Percentiles rank a stretch among this genome's conserved stretches.
phyloP scores from a whole-genome alignment of 306 rosid genomes.

The Acacia acuminata region DNA sequence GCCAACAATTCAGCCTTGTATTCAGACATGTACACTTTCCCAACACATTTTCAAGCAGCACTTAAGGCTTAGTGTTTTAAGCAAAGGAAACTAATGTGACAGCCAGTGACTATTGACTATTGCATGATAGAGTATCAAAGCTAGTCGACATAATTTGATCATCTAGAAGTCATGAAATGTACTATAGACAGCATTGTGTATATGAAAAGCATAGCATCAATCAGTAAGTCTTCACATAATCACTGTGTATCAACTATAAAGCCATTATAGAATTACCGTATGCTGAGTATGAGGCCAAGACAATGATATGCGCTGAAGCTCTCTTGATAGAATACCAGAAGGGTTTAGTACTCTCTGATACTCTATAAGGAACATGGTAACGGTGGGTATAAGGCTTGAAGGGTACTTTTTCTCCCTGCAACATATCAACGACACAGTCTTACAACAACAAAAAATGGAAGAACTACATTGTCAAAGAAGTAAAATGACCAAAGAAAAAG shows the following conservation, averaged over 20 bases:
- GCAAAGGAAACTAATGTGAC: slow-evolving; percentile 12
- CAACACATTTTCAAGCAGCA: slow-evolving; percentile 39
- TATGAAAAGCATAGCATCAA: neutral
- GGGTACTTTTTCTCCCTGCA: slow-evolving; percentile 69
- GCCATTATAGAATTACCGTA: slow-evolving; percentile 53
- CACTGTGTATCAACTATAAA: neutral
- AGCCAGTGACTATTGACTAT: neutral
- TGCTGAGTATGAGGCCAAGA: slow-evolving; percentile 82
- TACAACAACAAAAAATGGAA: neutral
- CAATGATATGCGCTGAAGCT: slow-evolving; percentile 84
- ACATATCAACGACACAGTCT: neutral
- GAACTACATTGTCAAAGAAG: neutral
- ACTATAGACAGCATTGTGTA: neutral
- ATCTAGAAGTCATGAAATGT: slow-evolving; percentile 24
- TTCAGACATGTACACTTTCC: too few relatives aligned
- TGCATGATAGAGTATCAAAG: slow-evolving; percentile 39
- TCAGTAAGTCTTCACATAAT: neutral
- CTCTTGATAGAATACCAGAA: slow-evolving; percentile 93
- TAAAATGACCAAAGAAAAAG: neutral
- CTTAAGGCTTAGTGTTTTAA: slow-evolving; percentile 32
- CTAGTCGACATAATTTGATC: slow-evolving; percentile 44
- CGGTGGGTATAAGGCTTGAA: slow-evolving; percentile 69
- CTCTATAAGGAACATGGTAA: slow-evolving; percentile 63
- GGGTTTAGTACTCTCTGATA: slow-evolving; percentile 62
- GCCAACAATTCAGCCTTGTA: neutral